These are phyloP conservation scores for Aspergillus pseudoviridinutans DNA, from an alignment of 2,329 filamentous ascomycete genomes.

Conservation along the genomic window DNA sequence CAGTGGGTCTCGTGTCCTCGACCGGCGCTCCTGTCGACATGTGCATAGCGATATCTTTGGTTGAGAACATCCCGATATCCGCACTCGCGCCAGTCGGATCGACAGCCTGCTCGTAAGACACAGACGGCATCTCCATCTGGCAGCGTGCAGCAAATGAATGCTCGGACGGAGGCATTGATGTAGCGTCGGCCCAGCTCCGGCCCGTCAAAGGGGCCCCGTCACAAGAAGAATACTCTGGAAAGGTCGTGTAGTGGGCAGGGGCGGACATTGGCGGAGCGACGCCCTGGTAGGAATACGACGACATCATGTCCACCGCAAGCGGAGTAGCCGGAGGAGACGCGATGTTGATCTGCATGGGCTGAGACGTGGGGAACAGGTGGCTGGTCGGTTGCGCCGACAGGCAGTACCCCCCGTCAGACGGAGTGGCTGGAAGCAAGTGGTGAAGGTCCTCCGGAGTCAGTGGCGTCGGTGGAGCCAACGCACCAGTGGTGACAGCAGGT, in stretches of 20 bases:
- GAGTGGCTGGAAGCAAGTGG: slow-evolving; percentile 38
- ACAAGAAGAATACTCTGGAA: slow-evolving; percentile 39
- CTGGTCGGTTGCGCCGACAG: slow-evolving; percentile 30
- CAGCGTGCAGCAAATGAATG: slow-evolving; percentile 30
- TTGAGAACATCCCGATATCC: slow-evolving; percentile 30
- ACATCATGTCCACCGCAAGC: slow-evolving; percentile 34
- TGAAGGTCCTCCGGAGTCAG: slow-evolving; percentile 42
- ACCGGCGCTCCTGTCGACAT: slow-evolving; percentile 18
- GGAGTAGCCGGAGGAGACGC: slow-evolving; percentile 45
- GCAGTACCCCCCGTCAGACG: slow-evolving; percentile 37
- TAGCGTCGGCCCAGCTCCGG: slow-evolving; percentile 40
- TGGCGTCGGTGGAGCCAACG: slow-evolving; percentile 41
- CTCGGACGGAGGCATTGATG: slow-evolving; percentile 40
- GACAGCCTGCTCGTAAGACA: slow-evolving; percentile 34
- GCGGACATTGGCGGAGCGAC: slow-evolving; percentile 40
- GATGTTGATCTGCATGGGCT: slow-evolving; percentile 40
- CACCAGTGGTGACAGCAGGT: slow-evolving; percentile 31
- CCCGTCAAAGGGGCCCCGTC: slow-evolving; percentile 36
- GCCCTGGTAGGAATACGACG: slow-evolving; percentile 35
- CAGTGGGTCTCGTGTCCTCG: slow-evolving; percentile 32
- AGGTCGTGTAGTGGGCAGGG: slow-evolving; percentile 40
- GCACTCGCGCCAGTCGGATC: slow-evolving; percentile 25
- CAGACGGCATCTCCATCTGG: slow-evolving; percentile 34
- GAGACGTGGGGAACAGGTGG: slow-evolving; percentile 36
- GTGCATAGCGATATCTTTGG: slow-evolving; percentile 28